Evolutionary conservation across 2,329 filamentous ascomycete genomes (phyloP).

Genomic region (Metarhizium brunneum): DNA sequence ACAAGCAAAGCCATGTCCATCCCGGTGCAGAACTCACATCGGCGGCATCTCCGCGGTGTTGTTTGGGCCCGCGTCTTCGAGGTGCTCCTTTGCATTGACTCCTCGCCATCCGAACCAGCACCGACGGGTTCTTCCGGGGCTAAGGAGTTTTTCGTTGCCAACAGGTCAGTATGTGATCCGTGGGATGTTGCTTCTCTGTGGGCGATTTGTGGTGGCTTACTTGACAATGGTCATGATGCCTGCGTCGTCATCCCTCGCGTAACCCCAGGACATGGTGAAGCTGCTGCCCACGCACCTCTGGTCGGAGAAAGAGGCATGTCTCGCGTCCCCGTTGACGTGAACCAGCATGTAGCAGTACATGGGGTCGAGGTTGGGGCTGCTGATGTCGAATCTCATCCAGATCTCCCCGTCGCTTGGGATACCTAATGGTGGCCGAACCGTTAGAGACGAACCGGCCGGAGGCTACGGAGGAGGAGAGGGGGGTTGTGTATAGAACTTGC

Average conservation of each 20-base stretch:
- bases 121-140: slow-evolving; percentile 3
- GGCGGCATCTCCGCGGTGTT: slow-evolving; percentile 5
- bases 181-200: neutral
- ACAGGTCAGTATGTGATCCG: neutral
- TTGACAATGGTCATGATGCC: slow-evolving; percentile 21
- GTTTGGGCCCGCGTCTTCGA: slow-evolving; percentile 12
- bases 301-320: slow-evolving; percentile 15
- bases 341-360: slow-evolving; percentile 8
- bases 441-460: neutral
- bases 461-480: neutral
- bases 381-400: slow-evolving; percentile 8
- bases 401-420: neutral
- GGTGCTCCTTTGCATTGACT: slow-evolving; percentile 10
- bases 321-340: slow-evolving; percentile 8
- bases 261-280: slow-evolving; percentile 23
- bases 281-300: slow-evolving; percentile 14
- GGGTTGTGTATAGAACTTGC: neutral
- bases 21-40: neutral
- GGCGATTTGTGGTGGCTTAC: slow-evolving; percentile 14
- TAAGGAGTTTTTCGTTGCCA: neutral
- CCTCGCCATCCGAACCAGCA: slow-evolving; percentile 20
- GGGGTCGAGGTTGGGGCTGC: slow-evolving; percentile 5
- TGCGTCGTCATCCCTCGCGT: slow-evolving; percentile 17
- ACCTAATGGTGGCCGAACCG: neutral
- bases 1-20: too few relatives aligned